These are phyloP conservation scores for Colletotrichum sublineola DNA, from an alignment of 2,329 filamentous ascomycete species.

Conservation along the genomic window DNA sequence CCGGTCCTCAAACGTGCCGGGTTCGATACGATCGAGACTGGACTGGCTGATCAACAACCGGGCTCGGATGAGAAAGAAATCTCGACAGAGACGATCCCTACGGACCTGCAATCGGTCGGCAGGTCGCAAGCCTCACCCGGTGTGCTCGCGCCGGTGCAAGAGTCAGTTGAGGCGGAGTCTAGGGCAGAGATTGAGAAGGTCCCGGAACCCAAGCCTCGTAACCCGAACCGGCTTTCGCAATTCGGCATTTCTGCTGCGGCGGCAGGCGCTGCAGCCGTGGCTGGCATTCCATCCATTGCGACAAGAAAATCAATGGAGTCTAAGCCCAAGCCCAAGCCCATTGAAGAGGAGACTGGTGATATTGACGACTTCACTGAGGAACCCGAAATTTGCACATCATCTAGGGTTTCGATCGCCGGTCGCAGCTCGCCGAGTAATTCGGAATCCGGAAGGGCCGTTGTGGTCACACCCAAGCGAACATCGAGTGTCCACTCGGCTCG, in stretches of 20 bases:
- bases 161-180: conserved; percentile 3
- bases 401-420: conserved; percentile 67
- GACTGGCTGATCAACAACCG: conserved; percentile 11
- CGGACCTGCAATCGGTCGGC: conserved; percentile 4
- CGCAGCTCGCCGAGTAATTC: conserved; percentile 64
- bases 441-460: conserved; percentile 58
- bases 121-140: conserved; percentile 14
- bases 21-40: conserved; percentile 18
- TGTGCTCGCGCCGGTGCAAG: not conserved
- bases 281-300: conserved; percentile 7
- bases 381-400: conserved; percentile 69
- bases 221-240: conserved; percentile 39
- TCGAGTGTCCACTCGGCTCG: conserved; percentile 68
- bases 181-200: conserved; percentile 14
- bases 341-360: conserved; percentile 62
- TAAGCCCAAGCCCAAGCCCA: conserved; percentile 13
- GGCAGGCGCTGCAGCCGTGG: conserved; percentile 1
- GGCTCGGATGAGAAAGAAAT: conserved; percentile 31
- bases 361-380: conserved; percentile 64
- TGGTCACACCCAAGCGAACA: conserved; percentile 56
- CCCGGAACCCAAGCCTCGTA: conserved; percentile 37
- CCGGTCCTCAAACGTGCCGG: conserved; percentile 40
- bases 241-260: conserved; percentile 17
- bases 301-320: not conserved
- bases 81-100: conserved; percentile 32